Evolutionary conservation across 306 rosid species (phyloP).

Genomic region (Vigna mungo): DNA sequence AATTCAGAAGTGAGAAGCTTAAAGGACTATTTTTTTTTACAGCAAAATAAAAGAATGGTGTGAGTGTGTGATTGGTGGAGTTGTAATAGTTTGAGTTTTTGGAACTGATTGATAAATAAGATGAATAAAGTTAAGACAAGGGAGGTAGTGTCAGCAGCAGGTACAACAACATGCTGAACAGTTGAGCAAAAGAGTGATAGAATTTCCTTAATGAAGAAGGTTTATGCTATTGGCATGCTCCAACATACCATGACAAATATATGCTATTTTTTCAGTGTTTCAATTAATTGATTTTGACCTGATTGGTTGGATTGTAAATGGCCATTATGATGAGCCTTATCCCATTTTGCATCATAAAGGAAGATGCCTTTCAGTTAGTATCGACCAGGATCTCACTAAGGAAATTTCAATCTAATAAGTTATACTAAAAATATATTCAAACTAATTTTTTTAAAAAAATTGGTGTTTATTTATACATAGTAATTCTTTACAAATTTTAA

Average conservation of each 20-base stretch:
- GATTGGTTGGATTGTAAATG: slow-evolving; percentile 30
- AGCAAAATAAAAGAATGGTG: not conserved
- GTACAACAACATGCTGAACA: slow-evolving; percentile 26
- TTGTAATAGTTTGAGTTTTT: slow-evolving; percentile 6
- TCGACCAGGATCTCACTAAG: not conserved
- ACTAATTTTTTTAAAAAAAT: no score
- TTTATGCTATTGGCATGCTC: slow-evolving; percentile 24
- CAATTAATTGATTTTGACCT: slow-evolving; percentile 31
- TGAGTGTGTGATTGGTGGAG: not conserved
- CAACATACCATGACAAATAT: not conserved
- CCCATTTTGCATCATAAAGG: not conserved
- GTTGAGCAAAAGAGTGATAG: not conserved
- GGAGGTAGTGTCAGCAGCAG: not conserved
- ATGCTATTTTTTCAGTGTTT: not conserved
- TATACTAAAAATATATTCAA: no score
- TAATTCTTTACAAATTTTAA: no score
- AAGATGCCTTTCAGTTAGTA: slow-evolving; percentile 15
- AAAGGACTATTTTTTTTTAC: not conserved
- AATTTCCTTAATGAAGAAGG: slow-evolving; percentile 24
- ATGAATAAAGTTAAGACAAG: not conserved
- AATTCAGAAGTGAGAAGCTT: slow-evolving; percentile 18
- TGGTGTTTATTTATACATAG: no score
- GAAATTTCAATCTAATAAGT: no score
- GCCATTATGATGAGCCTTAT: slow-evolving; percentile 1
- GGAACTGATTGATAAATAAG: slow-evolving; percentile 2